phyloP scores from a whole-genome alignment of 148 eudicot species.

The Rhododendron vialii region DNA sequence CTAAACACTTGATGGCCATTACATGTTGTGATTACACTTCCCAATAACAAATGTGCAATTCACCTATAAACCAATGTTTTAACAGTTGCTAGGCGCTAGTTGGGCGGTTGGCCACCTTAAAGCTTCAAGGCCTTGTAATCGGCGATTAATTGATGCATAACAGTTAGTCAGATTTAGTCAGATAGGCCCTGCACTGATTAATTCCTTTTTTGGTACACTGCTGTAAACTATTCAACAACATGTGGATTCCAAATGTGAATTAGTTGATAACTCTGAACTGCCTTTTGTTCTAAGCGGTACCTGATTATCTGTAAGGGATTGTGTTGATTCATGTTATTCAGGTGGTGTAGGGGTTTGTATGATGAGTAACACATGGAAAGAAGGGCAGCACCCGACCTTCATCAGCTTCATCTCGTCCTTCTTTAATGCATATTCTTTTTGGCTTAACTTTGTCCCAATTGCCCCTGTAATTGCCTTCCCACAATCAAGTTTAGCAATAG shows the following conservation, averaged over 20 bases:
- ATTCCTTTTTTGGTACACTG: too few species aligned
- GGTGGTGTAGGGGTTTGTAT: conserved; percentile 77
- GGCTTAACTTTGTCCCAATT: conserved; percentile 68
- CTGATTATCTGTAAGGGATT: background rate
- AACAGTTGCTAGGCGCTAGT: too few species aligned
- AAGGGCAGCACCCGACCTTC: conserved; percentile 74
- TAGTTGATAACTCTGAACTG: background rate
- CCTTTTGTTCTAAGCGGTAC: background rate
- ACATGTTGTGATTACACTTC: background rate
- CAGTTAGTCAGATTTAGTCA: too few species aligned
- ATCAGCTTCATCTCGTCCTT: conserved; percentile 71
- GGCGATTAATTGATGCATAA: too few species aligned
- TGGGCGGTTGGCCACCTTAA: too few species aligned
- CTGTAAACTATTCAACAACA: background rate
- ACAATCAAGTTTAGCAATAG: background rate
- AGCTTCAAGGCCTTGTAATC: too few species aligned
- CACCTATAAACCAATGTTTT: too few species aligned
- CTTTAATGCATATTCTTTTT: conserved; percentile 63
- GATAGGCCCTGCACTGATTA: too few species aligned
- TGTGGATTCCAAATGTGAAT: background rate
- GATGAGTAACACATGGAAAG: conserved; percentile 86
- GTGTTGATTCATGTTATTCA: conserved; percentile 16
- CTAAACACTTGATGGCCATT: background rate
- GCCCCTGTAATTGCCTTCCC: conserved; percentile 56
- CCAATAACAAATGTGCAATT: background rate